Evolutionary conservation across 306 rosid species (phyloP), one percentile per base, ranked within the genome.

Genomic region (Albizia julibrissin): DNA sequence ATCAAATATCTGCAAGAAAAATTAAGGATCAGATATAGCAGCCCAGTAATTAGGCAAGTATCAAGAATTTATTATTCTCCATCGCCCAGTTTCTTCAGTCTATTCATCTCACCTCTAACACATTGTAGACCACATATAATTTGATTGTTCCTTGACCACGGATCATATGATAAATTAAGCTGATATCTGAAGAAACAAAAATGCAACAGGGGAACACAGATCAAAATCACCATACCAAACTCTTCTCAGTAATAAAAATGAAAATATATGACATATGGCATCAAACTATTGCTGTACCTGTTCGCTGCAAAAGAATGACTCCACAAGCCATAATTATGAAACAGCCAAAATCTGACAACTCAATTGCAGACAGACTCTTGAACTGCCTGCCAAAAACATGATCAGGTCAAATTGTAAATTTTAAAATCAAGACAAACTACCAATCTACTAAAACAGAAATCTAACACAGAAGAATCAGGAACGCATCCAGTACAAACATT

Each of bases 131-230:
- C 82, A 93, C 98, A 67, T 95, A 95, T 44, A 95, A 66, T 88
- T 95, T 95, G 82, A 95, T 87, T 79, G 98, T 95, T 86, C 99
- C 98, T 88, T 95, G 97, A 88, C 99, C 98, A 43, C 98, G 98
- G 78, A 95, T 95, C 96, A 95, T 95, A 90, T 95, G 99, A 91
- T 95, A 95, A 85, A 95, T 95, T 88, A 95, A 92, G 88, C 98
- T 95, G 91, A 95, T 95, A 85, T 95, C 98, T 95, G 89, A 74
- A 75, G 72, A 74, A 82, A 82, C 33, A 78, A 44, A 43, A 43
- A 76, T 67, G 76, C 73, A 44, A 49, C 75, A 54, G 37, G 70
- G 69, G 40, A 2, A 43, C 70, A 69, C 33, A 76, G 44, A 64
- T 44, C 58, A 77, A 80, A 83, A 74, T 69, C 68, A 84, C 79